These are phyloP conservation scores for Prunus mongolica DNA, from an alignment of 306 rosid species.

Conservation along the genomic window DNA sequence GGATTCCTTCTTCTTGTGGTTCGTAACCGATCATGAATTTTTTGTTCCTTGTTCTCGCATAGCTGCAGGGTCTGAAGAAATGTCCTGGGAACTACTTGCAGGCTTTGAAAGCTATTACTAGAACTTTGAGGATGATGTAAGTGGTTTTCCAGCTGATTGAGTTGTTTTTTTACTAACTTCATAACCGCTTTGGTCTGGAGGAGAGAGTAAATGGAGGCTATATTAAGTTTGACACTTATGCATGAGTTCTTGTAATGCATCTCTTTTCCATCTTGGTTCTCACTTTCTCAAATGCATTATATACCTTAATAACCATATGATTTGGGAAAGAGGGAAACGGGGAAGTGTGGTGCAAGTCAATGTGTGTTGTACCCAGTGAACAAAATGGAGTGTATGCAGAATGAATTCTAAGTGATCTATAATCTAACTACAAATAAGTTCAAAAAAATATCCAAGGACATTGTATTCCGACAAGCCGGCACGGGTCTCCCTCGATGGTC, in stretches of 20 bases:
- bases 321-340: no score
- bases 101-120: slow-evolving; percentile 80
- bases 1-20: background rate
- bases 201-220: background rate
- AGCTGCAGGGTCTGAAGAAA: no score
- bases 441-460: no score
- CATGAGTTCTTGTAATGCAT: background rate
- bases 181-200: no score
- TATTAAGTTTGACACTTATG: background rate
- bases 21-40: slow-evolving; percentile 18
- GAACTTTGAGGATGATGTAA: slow-evolving; percentile 98
- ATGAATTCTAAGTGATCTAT: no score
- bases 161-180: background rate
- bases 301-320: no score
- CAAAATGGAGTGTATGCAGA: no score
- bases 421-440: no score
- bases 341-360: background rate
- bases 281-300: no score
- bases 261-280: no score
- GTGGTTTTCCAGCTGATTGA: slow-evolving; percentile 19
- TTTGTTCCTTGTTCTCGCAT: no score
- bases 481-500: slow-evolving; percentile 66
- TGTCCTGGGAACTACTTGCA: slow-evolving; percentile 59
- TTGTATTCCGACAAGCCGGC: slow-evolving; percentile 12
- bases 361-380: background rate